These are phyloP conservation scores for Fusarium staphyleae DNA, from an alignment of 2,329 filamentous ascomycete species.

Conservation along the genomic window DNA sequence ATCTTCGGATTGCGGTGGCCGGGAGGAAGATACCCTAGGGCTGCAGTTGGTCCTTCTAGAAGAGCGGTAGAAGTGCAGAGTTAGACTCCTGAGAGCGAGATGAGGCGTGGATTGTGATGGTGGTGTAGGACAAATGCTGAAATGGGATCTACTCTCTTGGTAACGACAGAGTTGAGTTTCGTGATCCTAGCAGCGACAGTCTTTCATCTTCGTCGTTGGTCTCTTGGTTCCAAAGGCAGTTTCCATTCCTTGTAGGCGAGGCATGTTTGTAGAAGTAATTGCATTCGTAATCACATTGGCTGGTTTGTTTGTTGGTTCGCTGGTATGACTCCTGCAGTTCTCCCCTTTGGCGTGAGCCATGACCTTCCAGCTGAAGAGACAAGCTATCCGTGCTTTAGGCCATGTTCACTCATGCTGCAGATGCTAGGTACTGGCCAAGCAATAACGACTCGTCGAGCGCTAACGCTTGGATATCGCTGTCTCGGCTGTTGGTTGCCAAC, in stretches of 20 bases:
- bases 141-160: not conserved
- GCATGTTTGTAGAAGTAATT: conserved; percentile 2
- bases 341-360: not conserved
- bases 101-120: not conserved
- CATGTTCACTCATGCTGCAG: not conserved
- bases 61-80: conserved; percentile 17
- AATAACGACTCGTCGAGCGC: conserved; percentile 1
- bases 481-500: conserved; percentile 18
- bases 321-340: not conserved
- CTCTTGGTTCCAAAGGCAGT: not conserved
- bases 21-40: not conserved
- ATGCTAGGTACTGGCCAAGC: not conserved
- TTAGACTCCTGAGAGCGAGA: not conserved
- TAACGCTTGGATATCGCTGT: not conserved
- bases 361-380: not conserved
- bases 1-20: conserved; percentile 7
- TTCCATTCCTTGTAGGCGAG: conserved; percentile 1
- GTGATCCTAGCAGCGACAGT: not conserved
- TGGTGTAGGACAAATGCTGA: not conserved
- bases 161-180: not conserved
- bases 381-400: not conserved
- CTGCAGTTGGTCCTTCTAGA: conserved; percentile 16
- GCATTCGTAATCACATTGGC: not conserved
- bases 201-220: not conserved
- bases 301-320: not conserved